Conservation (phyloP, 495 filamentous ascomycete species). For the Penicillium manginii region DNA sequence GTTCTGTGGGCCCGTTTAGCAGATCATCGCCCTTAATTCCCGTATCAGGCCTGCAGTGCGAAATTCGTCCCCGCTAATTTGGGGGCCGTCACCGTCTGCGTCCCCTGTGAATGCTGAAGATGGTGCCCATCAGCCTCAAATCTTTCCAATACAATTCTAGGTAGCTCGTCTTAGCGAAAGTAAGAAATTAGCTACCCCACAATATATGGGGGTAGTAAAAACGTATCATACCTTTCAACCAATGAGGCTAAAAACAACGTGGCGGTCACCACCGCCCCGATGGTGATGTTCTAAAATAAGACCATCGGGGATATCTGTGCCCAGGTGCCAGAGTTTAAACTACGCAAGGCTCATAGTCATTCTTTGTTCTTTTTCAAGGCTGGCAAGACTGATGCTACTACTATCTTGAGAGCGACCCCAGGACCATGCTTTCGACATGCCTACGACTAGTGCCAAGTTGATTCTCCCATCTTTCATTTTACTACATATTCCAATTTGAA, state of each 20-base stretch:
- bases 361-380: not conserved
- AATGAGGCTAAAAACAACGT: not conserved
- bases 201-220: not conserved
- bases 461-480: not conserved
- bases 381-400: not conserved
- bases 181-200: not conserved
- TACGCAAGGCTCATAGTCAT: not conserved
- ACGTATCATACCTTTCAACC: not conserved
- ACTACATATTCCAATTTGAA: not conserved
- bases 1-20: not conserved
- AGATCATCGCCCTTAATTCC: not conserved
- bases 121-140: not conserved
- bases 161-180: not conserved
- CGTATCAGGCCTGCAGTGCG: not conserved
- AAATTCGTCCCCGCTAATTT: not conserved
- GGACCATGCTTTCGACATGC: not conserved
- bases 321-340: not conserved
- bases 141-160: not conserved
- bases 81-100: not conserved
- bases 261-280: not conserved
- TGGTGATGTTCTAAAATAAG: not conserved
- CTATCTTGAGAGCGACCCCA: not conserved
- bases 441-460: not conserved
- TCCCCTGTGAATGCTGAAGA: not conserved
- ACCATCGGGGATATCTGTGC: not conserved